Evolutionary conservation across 2,329 filamentous ascomycete genomes (phyloP), one percentile per base, ranked within the genome.

Genomic region (Alternaria dauci): DNA sequence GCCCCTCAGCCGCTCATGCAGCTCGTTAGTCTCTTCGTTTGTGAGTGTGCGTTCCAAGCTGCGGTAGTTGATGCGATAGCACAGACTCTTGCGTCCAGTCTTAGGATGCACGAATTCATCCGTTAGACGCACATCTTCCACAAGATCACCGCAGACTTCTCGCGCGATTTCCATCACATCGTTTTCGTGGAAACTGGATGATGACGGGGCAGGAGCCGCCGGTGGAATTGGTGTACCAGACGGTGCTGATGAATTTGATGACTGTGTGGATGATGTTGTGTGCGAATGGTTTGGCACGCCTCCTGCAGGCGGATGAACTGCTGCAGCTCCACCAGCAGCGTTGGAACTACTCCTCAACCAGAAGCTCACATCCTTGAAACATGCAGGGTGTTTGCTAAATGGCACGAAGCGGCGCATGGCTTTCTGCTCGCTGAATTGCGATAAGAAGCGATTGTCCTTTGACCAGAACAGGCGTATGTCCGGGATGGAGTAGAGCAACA

Each of bases 381-480:
- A 96, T 23, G 89, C 88, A 1, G 95, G 95, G 78, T 96, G 88
- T 79, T 93, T 97, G 66, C 93, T 97, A 80, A 98, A 98, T 7
- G 93, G 91, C 61, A 88, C 85, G 77, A 96, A 99, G 52, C 87
- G 88, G 23, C 81, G 82, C 61, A 88, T 84, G 79, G 42, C 79
- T 76, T 36, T 79, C 61, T 59, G 67, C 61, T 72, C 67, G 55
- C 65, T 77, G 79, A 99, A 99, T 79, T 99, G 95, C 11, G 82
- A 83, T n/a, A 96, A 81, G 80, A 99, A 99, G 8, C 95, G 88
- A 70, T 85, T 75, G 77, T 99, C 95, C 55, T 84, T 83, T 32
- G 92, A 96, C 95, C 95, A 99, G 82, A 99, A 98, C 5, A 98
- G 88, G 12, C 95, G 90, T 69, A 99, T 99, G 75, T 99, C 95